A percentile compares a stretch with the other conserved stretches of the same genome.
Conservation (phyloP, 768 basidiomycete species). For the Xerocomus potaroensis region DNA sequence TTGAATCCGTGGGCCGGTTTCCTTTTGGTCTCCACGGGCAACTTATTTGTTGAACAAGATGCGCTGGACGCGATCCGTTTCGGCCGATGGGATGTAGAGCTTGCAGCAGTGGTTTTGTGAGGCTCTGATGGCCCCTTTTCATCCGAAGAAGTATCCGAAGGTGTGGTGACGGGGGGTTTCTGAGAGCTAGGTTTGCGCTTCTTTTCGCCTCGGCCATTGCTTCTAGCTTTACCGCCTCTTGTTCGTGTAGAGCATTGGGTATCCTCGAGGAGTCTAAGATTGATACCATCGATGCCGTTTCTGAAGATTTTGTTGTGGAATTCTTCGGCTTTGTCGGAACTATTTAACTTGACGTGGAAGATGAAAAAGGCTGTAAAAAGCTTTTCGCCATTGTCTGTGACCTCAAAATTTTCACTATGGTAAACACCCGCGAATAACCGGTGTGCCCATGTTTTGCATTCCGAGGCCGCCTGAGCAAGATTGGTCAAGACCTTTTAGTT, state of each 20-base stretch:
- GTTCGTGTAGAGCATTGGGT: neutral
- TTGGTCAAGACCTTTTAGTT: neutral
- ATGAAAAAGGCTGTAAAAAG: constrained; percentile 21
- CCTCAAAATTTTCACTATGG: neutral
- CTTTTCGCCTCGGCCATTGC: neutral
- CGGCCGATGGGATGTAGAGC: constrained; percentile 5
- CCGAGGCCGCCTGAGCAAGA: constrained; percentile 10
- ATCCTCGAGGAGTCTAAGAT: neutral
- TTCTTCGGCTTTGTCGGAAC: neutral
- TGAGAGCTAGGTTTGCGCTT: constrained; percentile 25
- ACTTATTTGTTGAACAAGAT: neutral
- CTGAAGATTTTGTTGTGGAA: neutral
- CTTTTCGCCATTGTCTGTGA: constrained; percentile 5
- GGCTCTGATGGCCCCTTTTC: constrained; percentile 7
- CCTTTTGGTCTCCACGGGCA: neutral
- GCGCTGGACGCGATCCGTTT: constrained; percentile 11
- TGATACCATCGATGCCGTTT: constrained; percentile 9
- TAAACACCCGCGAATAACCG: constrained; percentile 4
- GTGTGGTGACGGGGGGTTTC: constrained; percentile 12
- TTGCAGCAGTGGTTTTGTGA: neutral
- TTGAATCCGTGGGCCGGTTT: neutral
- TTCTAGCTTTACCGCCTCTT: neutral
- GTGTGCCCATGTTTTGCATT: constrained; percentile 12
- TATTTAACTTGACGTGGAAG: constrained; percentile 12
- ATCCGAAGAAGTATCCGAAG: constrained; percentile 23